Conservation (phyloP, 2,329 filamentous ascomycete species). For the Hyphodiscus sp. region DNA sequence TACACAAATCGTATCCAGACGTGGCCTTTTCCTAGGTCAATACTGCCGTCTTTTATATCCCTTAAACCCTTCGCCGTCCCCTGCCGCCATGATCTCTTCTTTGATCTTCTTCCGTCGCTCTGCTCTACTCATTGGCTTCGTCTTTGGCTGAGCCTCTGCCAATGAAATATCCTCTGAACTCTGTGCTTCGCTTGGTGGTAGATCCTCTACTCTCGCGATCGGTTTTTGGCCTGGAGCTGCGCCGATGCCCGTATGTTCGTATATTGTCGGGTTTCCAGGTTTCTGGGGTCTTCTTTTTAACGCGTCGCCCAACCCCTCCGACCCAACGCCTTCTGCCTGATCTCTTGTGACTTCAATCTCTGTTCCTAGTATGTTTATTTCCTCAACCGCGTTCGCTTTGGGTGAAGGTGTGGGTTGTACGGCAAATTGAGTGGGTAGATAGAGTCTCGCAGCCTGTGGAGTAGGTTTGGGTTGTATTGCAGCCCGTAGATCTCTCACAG, state of each 20-base stretch:
- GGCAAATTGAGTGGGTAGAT: slow-evolving; percentile 19
- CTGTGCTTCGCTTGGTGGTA: not conserved
- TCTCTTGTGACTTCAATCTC: not conserved
- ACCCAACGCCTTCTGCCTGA: not conserved
- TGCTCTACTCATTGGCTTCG: slow-evolving; percentile 22
- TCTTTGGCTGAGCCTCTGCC: slow-evolving; percentile 1
- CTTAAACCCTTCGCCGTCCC: slow-evolving; percentile 36
- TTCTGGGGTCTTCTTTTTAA: not conserved
- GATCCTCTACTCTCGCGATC: slow-evolving; percentile 4
- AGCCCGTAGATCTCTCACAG: slow-evolving; percentile 67
- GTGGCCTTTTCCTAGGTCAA: not conserved
- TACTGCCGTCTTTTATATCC: slow-evolving; percentile 48
- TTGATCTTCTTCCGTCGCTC: slow-evolving; percentile 50
- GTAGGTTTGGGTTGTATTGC: slow-evolving; percentile 46
- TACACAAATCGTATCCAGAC: not conserved
- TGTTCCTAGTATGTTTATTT: not conserved
- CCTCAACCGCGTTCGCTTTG: slow-evolving; percentile 7
- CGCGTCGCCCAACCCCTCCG: not conserved
- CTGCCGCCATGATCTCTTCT: slow-evolving; percentile 41
- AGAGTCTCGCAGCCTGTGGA: slow-evolving; percentile 11
- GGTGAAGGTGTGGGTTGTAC: not conserved
- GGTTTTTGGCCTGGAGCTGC: not conserved
- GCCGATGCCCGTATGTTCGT: not conserved
- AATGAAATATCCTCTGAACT: not conserved
- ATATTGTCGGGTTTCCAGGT: not conserved